Evolutionary conservation across 768 basidiomycete genomes (phyloP).

Genomic region (Cystobasidium tubakii): DNA sequence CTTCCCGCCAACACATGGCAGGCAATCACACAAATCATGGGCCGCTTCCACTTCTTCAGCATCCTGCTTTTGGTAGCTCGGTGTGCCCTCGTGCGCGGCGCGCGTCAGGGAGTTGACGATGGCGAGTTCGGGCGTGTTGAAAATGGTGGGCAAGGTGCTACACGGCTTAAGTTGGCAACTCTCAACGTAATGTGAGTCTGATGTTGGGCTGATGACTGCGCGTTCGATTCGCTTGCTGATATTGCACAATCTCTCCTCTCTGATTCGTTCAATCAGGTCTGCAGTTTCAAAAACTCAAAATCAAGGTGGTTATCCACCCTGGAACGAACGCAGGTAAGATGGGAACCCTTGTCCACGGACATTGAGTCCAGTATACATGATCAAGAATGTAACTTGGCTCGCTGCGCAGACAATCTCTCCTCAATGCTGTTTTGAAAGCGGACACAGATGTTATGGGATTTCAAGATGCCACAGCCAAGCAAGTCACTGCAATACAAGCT

Average conservation of each 20-base stretch:
- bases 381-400: too few species aligned
- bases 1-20: too few species aligned
- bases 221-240: not conserved
- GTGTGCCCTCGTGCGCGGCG: not conserved
- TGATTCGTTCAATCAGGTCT: not conserved
- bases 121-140: too few species aligned
- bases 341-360: too few species aligned
- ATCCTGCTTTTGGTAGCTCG: too few species aligned
- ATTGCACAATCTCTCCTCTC: too few species aligned
- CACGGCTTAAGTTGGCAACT: not conserved
- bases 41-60: too few species aligned
- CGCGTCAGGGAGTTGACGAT: too few species aligned
- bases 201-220: too few species aligned
- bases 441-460: conserved; percentile 7
- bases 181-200: not conserved
- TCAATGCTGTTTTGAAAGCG: not conserved
- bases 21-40: too few species aligned
- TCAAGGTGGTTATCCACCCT: too few species aligned
- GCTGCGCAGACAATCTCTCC: not conserved
- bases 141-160: not conserved
- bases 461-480: not conserved
- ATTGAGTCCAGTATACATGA: too few species aligned
- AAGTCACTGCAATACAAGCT: not conserved
- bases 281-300: not conserved
- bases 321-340: not conserved